Evolutionary conservation across 768 basidiomycete species (phyloP), one percentile per base, ranked within the genome.

Genomic region (Boletus pseudopeckii): DNA sequence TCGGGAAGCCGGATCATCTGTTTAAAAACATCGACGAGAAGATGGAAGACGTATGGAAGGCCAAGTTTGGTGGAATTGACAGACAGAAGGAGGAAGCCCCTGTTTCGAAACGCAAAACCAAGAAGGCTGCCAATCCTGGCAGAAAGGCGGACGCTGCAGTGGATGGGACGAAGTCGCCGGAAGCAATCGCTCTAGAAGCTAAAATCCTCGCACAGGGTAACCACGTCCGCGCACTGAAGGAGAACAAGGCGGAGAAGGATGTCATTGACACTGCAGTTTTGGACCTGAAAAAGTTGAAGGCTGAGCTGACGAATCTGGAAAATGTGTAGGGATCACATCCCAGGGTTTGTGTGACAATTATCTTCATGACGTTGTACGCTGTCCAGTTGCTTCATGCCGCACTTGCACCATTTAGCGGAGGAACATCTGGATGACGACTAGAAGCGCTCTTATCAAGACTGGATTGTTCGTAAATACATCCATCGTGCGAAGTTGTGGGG

Each of bases 1-100:
- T 98, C 50, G 91, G 92, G 45, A 83, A 80, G 54, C 91, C 97
- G 5, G 91, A 82, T 43, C 88, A 98, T 71, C 72, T 99, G 56
- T 99, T 99, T 77, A 91, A 88, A 74, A 87, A 84, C 70, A 97
- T 99, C 55, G 92, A 97, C 54, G 91, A 96, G 64, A 86, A 82
- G 66, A 88, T 86, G 86, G 86, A 85, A 24, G 87, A 92, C 30
- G 79, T 81, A 7, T 98, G 89, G 87, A 80, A 86, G 60, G 71
- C 71, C 44, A 83, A 83, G 69, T 99, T 94, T 62, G 88, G 88
- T 4, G 96, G 96, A 8, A 75, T 49, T 59, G 74, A 64, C 43
- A 70, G 67, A 38, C 71, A 67, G 61, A 74, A 80, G 55, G 75
- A 74, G 49, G 68, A 74, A 24, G 76, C 74, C 17, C 67, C 74